Evolutionary conservation across 306 rosid genomes (phyloP), one percentile per base, ranked within the genome.

Genomic region (Aeschynomene evenia): DNA sequence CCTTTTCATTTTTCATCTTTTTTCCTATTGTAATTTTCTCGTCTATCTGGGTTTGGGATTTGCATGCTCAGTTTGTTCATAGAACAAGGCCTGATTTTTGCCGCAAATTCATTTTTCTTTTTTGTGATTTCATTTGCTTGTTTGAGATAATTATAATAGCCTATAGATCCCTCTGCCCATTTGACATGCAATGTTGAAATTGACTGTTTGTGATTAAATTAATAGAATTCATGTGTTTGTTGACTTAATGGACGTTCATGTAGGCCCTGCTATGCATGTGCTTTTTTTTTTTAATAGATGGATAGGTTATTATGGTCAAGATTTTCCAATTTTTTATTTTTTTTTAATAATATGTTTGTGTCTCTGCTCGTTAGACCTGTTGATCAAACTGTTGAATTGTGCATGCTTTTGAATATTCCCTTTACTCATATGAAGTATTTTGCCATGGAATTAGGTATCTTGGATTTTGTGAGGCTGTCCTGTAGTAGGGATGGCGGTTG

Each of bases 401-500:
- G 14, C 43, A 20, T 56, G 24, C 15, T 68, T 9, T 6, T 43
- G 46, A 72, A 12, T 69, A 18, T 22, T 64, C 70, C 50, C 26
- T 46, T 1, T 70, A 36, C 53, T 60, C 58, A 33, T 64, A 37
- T 60, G 23, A 8, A 61, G 11, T 36, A 14, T 43, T 26, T 39
- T 80, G 4, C 14, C 66, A 68, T 68, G 26, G 23, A 23, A 45
- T 46, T 81, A 87, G 85, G 82, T 66, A 56, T 63, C 54, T 78
- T 49, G 53, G 64, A 70, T 69, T 75, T 71, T 45, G 53, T 60
- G 75, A 81, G 81, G 59, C 64, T 85, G 69, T 72, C 52, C 49
- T 81, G 67, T 68, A 40, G 75, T 50, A 43, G 82, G 69, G 19
- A 95, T 95, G 99, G 83, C 88, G 13, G 81, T 81, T 33, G 99